A percentile compares a stretch with the other conserved stretches of the same genome.
Evolutionary conservation across 441 rosid species (phyloP).

Genomic region (Erodium moschatum): DNA sequence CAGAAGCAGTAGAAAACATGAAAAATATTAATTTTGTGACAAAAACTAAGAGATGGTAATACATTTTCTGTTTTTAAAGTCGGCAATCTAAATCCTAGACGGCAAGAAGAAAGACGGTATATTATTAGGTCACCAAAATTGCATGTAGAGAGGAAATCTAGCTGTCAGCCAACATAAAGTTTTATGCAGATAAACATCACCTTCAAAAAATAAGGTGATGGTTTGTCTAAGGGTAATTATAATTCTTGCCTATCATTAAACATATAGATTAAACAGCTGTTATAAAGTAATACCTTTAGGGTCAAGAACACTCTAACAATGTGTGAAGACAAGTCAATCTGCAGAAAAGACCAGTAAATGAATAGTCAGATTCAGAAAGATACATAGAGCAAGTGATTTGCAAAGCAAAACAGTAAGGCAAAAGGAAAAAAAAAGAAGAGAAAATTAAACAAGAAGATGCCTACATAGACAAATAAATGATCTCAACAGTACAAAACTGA

Average conservation of each 20-base stretch:
- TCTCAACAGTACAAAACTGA: not conserved
- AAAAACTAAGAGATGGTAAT: too few relatives aligned
- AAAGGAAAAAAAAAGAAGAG: not conserved
- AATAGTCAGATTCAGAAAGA: constrained; percentile 12
- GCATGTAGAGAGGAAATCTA: too few relatives aligned
- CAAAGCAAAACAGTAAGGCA: not conserved
- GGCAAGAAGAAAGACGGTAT: too few relatives aligned
- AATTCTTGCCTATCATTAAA: not conserved
- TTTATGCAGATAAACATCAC: not conserved
- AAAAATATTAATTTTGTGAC: too few relatives aligned
- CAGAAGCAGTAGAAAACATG: too few relatives aligned
- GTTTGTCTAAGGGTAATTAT: not conserved
- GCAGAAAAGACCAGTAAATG: constrained; percentile 27
- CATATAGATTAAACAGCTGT: not conserved
- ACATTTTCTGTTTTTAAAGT: too few relatives aligned
- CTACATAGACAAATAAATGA: not conserved
- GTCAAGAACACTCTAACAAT: constrained; percentile 75
- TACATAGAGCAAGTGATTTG: not conserved
- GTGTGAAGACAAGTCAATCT: constrained; percentile 87
- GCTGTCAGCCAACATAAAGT: too few relatives aligned
- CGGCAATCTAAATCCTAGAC: too few relatives aligned
- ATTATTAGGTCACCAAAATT: too few relatives aligned
- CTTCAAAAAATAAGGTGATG: not conserved
- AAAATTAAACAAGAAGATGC: not conserved
- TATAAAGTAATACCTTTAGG: constrained; percentile 50